phyloP scores from a whole-genome alignment of 1,284 basidiomycete species.

The Cronartium quercuum region DNA sequence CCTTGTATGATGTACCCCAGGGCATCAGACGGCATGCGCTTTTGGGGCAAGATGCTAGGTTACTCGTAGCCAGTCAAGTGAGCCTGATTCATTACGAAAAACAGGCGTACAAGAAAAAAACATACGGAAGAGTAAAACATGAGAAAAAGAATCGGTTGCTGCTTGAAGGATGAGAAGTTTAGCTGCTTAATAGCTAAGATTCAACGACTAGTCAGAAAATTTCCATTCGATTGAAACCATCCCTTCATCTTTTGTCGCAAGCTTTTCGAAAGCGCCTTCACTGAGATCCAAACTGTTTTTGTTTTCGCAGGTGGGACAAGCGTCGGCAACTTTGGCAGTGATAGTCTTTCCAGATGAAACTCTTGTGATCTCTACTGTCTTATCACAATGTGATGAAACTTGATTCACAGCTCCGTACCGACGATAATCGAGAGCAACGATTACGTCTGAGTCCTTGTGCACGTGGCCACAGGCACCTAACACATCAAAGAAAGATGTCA shows the following conservation, averaged over 20 bases:
- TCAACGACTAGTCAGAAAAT: slow-evolving; percentile 2
- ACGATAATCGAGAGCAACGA: slow-evolving; percentile 29
- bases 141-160: no score
- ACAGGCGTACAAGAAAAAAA: no score
- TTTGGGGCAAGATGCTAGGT: no score
- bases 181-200: no score
- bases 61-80: no score
- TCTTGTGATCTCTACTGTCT: slow-evolving; percentile 17
- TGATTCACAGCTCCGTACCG: slow-evolving; percentile 7
- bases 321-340: slow-evolving; percentile 37
- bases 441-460: slow-evolving; percentile 21
- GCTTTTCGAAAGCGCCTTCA: slow-evolving; percentile 33
- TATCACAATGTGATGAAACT: slow-evolving; percentile 14
- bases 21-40: no score
- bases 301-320: slow-evolving; percentile 39
- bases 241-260: not conserved
- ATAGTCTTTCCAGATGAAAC: not conserved
- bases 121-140: no score
- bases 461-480: slow-evolving; percentile 28
- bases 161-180: no score
- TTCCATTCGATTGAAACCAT: slow-evolving; percentile 28
- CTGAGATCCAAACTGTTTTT: slow-evolving; percentile 36
- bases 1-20: no score
- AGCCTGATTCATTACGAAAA: no score
- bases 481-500: not conserved